Conservation (phyloP, 495 filamentous ascomycete species). For the Poronia punctata region DNA sequence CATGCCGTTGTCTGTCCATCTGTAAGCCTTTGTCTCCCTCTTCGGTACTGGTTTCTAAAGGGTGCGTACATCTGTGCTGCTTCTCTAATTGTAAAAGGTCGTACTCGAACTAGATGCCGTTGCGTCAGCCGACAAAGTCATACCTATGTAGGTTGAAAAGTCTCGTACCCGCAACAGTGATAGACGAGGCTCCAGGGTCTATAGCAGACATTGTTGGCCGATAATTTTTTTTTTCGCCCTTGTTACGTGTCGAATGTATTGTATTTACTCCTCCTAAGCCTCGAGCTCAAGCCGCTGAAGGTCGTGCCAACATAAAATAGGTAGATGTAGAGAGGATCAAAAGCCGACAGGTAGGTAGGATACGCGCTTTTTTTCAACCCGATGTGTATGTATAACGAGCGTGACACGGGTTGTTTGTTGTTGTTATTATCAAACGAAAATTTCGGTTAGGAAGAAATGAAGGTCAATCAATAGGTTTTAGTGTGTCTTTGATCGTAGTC, state of each 20-base stretch:
- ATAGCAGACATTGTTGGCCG: slow-evolving; percentile 21
- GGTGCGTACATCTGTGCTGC: slow-evolving; percentile 55
- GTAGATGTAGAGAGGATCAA: not conserved
- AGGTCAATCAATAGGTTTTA: too few relatives aligned
- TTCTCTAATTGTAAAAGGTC: slow-evolving; percentile 82
- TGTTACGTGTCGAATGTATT: not conserved
- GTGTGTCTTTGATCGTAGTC: too few relatives aligned
- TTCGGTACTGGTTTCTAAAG: not conserved
- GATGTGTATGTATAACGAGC: too few relatives aligned
- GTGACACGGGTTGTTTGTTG: too few relatives aligned
- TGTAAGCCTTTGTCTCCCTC: slow-evolving; percentile 10
- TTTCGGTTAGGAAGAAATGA: too few relatives aligned
- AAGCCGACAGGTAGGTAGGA: too few relatives aligned
- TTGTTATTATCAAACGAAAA: too few relatives aligned
- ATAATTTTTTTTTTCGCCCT: slow-evolving; percentile 1
- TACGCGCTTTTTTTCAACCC: too few relatives aligned
- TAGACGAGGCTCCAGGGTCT: slow-evolving; percentile 37
- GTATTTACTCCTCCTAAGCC: slow-evolving; percentile 8
- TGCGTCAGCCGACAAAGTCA: not conserved
- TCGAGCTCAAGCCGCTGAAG: slow-evolving; percentile 5
- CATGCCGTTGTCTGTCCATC: slow-evolving; percentile 55
- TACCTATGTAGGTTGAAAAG: slow-evolving; percentile 49
- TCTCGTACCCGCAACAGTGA: slow-evolving; percentile 25
- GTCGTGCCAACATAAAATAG: slow-evolving; percentile 18
- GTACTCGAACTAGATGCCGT: slow-evolving; percentile 63